Evolutionary conservation across 164 flowering plant species (phyloP), one percentile per base, ranked within the genome.

Genomic region (Sedum album): DNA sequence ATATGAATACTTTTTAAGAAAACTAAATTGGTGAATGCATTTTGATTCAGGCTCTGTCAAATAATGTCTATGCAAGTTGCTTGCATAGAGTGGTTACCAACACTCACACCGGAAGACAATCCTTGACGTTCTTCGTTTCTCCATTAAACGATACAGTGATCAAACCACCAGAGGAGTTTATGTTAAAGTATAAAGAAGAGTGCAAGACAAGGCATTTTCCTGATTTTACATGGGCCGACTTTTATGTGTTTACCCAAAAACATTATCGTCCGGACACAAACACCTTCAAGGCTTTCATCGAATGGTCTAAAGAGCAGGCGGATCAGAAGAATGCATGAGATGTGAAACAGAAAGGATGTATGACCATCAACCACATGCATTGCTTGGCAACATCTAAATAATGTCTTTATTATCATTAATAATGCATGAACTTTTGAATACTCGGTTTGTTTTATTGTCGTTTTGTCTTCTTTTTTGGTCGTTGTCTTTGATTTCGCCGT

Each of bases 261-360:
- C 11, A 21, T 23, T 53, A 53, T 53, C 28, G 60, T 9, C 60
- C 60, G 8, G 60, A 53, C 13, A 53, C 60, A 21, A 53, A 53
- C 28, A 53, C 60, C 28, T 53, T 53, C 28, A 53, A 53, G 60
- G 60, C 60, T 53, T 53, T 53, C 60, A 53, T 53, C 8, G 60
- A 53, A 53, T 53, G 60, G 60, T 53, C 60, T 53, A 21, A 53
- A 23, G 28, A 53, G 60, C 1, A 48, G 25, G 55, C 23, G 20
- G 55, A n/a, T 48, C 60, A 53, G 28, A 28, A 53, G 60, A 53
- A 21, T 0, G 60, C 60, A 23, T 8, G 13, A 23, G 14, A 42
- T 13, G 20, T 14, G 2, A 7, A 0, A 41, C 18, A 0, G 1
- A 10, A 1, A 13, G 11, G 42, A 1, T 1, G 1, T 11, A 11